A percentile compares a stretch with the other conserved stretches of the same genome.
Evolutionary conservation across 1,284 basidiomycete genomes (phyloP).

Genomic region (Leccinum variabile): DNA sequence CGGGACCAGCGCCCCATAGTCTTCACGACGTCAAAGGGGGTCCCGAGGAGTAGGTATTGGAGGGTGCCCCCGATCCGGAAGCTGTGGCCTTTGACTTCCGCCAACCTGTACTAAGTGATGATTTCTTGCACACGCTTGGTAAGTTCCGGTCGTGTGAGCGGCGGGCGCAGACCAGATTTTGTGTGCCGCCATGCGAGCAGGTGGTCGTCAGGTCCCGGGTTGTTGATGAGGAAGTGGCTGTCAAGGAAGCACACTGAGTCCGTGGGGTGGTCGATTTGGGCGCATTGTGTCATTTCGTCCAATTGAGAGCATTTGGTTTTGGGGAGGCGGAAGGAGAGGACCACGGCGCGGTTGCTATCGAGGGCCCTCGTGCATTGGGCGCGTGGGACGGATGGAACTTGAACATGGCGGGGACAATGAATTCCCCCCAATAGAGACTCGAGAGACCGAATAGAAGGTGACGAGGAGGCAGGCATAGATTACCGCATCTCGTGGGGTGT

Average conservation of each 20-base stretch:
- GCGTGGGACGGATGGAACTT: neutral
- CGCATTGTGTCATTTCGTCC: neutral
- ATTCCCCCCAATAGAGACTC: slow-evolving; percentile 29
- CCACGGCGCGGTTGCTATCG: neutral
- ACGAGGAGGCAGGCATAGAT: slow-evolving; percentile 36
- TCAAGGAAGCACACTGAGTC: neutral
- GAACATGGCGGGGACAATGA: neutral
- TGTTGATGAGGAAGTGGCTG: neutral
- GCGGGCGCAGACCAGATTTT: neutral
- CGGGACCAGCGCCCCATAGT: neutral
- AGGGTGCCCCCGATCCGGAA: neutral
- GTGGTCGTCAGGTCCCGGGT: neutral
- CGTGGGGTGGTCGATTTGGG: neutral
- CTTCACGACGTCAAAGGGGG: neutral
- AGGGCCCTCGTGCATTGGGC: accelerated
- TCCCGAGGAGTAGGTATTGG: neutral
- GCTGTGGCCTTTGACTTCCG: neutral
- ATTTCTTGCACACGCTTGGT: neutral
- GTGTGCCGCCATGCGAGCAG: neutral
- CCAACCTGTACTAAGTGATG: neutral
- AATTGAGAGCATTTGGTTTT: neutral
- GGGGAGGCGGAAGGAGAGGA: neutral
- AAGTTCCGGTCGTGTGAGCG: neutral
- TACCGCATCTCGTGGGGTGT: slow-evolving; percentile 31
- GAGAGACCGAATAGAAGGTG: slow-evolving; percentile 34